Evolutionary conservation across 2,329 filamentous ascomycete genomes (phyloP).

Genomic region (Penicillium griseofulvum): DNA sequence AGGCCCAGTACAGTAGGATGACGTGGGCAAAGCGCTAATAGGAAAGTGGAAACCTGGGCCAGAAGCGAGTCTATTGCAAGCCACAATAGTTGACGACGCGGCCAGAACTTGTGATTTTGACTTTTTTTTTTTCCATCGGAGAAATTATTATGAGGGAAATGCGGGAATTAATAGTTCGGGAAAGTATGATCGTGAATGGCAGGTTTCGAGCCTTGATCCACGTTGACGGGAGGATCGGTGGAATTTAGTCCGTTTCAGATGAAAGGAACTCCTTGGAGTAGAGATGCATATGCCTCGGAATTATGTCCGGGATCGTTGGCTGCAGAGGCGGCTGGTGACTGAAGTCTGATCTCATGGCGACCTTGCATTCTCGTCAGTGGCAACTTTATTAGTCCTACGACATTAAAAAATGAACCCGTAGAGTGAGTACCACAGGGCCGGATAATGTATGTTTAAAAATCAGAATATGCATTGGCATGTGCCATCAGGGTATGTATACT

Average conservation of each 20-base stretch:
- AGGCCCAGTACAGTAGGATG: background rate
- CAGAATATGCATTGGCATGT: background rate
- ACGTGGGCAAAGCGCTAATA: slow-evolving; percentile 2
- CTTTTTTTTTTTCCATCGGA: background rate
- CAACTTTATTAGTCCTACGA: background rate
- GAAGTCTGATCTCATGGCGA: slow-evolving; percentile 6
- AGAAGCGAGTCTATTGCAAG: background rate
- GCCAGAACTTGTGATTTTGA: background rate
- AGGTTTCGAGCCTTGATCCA: background rate
- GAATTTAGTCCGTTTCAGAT: background rate
- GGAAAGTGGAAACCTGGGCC: background rate
- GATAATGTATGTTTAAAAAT: background rate
- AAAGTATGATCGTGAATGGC: background rate
- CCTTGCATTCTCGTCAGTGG: background rate
- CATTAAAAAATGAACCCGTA: background rate
- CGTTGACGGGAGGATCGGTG: background rate
- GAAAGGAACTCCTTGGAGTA: background rate
- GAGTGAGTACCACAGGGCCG: background rate
- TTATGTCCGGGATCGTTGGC: background rate
- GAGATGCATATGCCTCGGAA: slow-evolving; percentile 2
- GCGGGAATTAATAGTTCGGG: background rate
- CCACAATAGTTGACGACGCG: slow-evolving; percentile 1
- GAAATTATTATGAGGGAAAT: background rate
- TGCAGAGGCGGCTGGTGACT: background rate
- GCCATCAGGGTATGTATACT: background rate